A percentile compares a stretch with the other conserved stretches of the same genome.
Evolutionary conservation across 129 eudicot species (phyloP).

Genomic region (Silybum marianum): DNA sequence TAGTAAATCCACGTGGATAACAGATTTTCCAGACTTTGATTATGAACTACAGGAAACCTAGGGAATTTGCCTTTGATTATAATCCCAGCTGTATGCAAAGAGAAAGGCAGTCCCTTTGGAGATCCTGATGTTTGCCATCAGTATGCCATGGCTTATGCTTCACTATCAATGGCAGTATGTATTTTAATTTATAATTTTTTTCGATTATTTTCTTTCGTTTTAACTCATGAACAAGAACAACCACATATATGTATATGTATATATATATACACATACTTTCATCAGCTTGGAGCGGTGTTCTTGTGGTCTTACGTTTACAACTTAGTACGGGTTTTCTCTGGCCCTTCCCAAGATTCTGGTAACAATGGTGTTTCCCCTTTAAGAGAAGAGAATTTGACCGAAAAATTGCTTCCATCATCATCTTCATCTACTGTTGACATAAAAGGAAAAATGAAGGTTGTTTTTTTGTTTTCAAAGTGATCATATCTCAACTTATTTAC

Average conservation of each 20-base stretch:
- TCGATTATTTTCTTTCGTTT: background rate
- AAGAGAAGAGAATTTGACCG: constrained; percentile 27
- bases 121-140: constrained; percentile 49
- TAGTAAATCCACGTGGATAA: background rate
- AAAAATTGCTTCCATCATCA: constrained; percentile 30
- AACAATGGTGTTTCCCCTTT: background rate
- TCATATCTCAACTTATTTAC: background rate
- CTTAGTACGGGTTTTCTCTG: constrained; percentile 49
- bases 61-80: constrained; percentile 63
- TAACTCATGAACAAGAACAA: background rate
- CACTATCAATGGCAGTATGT: constrained; percentile 67
- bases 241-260: too few relatives aligned
- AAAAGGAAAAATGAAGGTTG: constrained; percentile 24
- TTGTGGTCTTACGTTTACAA: constrained; percentile 60
- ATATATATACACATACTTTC: background rate
- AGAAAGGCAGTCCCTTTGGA: constrained; percentile 68
- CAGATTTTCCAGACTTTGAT: background rate
- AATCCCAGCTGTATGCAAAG: constrained; percentile 66
- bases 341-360: background rate
- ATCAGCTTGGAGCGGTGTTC: constrained; percentile 58
- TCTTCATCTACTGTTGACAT: constrained; percentile 14
- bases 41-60: constrained; percentile 44
- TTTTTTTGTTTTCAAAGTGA: background rate
- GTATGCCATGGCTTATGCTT: constrained; percentile 58
- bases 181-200: background rate